phyloP scores from a whole-genome alignment of 83 land plant species.

The Thuja plicata region DNA sequence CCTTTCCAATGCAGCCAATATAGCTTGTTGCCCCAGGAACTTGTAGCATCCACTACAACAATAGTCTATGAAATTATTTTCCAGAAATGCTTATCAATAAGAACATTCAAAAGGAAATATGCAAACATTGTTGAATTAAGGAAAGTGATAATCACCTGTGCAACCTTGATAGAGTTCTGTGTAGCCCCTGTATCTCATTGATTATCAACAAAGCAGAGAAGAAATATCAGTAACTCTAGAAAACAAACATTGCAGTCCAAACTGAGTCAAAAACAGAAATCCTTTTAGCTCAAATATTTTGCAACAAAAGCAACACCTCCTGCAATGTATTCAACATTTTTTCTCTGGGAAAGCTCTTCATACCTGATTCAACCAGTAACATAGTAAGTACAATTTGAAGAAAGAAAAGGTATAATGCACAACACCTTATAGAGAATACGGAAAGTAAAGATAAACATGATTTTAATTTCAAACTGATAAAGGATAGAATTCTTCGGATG shows the following conservation, averaged over 20 bases:
- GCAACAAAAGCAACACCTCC: conserved; percentile 58
- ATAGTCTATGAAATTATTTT: conserved; percentile 11
- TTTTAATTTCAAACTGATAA: not conserved
- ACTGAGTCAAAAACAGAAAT: not conserved
- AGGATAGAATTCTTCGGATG: not conserved
- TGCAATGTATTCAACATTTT: conserved; percentile 84
- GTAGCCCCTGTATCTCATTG: conserved; percentile 75
- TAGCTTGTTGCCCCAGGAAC: conserved; percentile 90
- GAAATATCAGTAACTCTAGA: conserved; percentile 2
- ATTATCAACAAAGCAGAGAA: conserved; percentile 19
- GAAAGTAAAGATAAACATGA: not conserved
- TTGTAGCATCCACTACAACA: conserved; percentile 96
- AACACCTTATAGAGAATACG: not conserved
- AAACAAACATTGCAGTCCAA: not conserved
- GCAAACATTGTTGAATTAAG: not conserved
- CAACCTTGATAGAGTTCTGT: conserved; percentile 92
- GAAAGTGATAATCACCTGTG: conserved; percentile 61
- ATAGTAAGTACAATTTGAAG: not conserved
- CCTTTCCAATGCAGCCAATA: conserved; percentile 98
- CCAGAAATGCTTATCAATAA: not conserved
- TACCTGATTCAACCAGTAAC: conserved; percentile 52
- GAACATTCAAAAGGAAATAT: not conserved
- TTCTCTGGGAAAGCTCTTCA: conserved; percentile 70
- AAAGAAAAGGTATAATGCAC: not conserved
- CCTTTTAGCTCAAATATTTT: not conserved